Percentiles rank a stretch among this genome's conserved stretches.
These are phyloP conservation scores for Phalaenopsis equestris DNA, from an alignment of 106 monocot species.

Conservation along the genomic window DNA sequence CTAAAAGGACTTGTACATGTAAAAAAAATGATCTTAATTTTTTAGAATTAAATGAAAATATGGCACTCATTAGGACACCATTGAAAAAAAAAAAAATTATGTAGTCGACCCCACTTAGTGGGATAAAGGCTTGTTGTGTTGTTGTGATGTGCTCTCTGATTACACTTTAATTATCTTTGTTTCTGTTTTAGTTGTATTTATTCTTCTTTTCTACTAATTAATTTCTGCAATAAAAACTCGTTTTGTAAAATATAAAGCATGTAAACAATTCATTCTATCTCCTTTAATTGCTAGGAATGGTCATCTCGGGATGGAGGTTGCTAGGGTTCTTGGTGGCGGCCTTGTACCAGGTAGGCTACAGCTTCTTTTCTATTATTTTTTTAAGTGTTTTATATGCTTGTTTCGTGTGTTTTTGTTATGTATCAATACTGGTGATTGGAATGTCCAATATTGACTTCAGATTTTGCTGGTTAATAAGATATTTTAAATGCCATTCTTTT, in stretches of 20 bases:
- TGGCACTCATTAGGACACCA: too few relatives aligned
- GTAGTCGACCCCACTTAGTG: too few relatives aligned
- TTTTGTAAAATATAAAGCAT: conserved; percentile 1
- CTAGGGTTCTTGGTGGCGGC: conserved; percentile 95
- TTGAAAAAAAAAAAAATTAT: too few relatives aligned
- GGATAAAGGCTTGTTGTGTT: too few relatives aligned
- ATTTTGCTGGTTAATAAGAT: not conserved
- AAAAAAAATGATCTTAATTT: too few relatives aligned
- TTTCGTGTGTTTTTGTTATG: not conserved
- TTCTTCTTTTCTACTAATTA: not conserved
- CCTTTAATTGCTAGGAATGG: conserved; percentile 47
- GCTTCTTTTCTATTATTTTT: conserved; percentile 1
- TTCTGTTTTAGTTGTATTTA: not conserved
- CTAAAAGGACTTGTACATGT: too few relatives aligned
- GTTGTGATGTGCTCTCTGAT: not conserved
- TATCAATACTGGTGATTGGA: not conserved
- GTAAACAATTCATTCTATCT: not conserved
- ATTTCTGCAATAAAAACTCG: not conserved
- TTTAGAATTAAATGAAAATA: too few relatives aligned
- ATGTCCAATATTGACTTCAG: not conserved
- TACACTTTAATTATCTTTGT: not conserved
- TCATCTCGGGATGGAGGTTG: conserved; percentile 81
- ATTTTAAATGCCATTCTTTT: not conserved
- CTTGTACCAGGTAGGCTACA: conserved; percentile 71
- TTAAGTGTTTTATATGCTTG: not conserved